Evolutionary conservation across 768 basidiomycete species (phyloP), one percentile per base, ranked within the genome.

Genomic region (Amanita subjunquillea): DNA sequence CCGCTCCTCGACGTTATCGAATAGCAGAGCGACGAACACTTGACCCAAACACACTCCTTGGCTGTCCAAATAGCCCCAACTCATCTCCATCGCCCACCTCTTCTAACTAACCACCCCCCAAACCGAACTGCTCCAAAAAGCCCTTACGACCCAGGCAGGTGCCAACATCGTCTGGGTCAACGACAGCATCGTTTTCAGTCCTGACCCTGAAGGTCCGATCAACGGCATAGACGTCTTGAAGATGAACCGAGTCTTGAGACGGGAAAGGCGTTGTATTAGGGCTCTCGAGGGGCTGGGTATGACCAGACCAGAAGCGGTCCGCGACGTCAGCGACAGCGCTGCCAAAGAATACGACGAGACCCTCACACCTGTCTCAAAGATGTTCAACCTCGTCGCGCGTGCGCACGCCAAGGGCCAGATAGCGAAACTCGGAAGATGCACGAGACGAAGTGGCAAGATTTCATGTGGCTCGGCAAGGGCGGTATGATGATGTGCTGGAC

Each of bases 401-500:
- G 82, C 72, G 45, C 72, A 81, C 50, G 78, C 70, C 17, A 97
- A 55, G 95, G 95, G 1, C 69, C 77, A 0, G 84, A 89, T 30
- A 83, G 81, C 59, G 77, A 83, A 17, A 86, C 85, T 0, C 91
- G 84, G 71, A 81, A 79, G 59, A 72, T 72, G 56, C 96, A 99
- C 62, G 72, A 79, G 50, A 71, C 76, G 47, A 87, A 83, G 60
- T 78, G 94, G 8, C 76, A 79, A 23, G 94, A 98, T 64, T 97
- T 98, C 69, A 82, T 98, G 80, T 99, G 95, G 95, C 69, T 96
- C 48, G 79, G 85, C 0, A 68, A 72, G 12, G 87, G 95, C 54
- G 96, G 96, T 5, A 83, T 99, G 83, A 85, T 90, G 82, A 90
- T 94, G 85, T 83, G 82, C 59, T 94, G 95, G 20, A 97, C 94